Base-by-base conservation (phyloP, 1,139 yeast species). In the Candida frijolesensis region DNA sequence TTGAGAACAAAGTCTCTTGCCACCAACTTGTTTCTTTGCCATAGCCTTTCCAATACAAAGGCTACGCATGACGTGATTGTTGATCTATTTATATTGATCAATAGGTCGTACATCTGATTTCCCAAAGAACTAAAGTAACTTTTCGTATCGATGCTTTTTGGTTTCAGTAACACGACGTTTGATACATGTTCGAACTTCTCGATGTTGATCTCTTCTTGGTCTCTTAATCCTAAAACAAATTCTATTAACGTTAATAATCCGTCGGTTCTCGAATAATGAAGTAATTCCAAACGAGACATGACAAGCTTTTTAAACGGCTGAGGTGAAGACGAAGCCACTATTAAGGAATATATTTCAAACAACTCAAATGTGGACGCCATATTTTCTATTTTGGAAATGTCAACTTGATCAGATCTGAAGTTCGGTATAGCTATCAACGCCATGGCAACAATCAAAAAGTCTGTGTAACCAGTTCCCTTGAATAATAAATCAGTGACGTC, bases 241-340 rank as follows among this genome's bases (percentile, higher is more conserved):
- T 94, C 98, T 34, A 91, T 76, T 47, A 92, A 67, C 1, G 90
- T 76, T 34, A 80, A 68, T 1, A 92, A 79, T 0, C 97, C 97
- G 60, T 88, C 85, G 0, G 56, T 53, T 14, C 70, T 68, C 1
- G 78, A 70, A 25, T 80, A 65, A 1, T 89, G 88, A 29, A 89
- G 68, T 4, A 66, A 56, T 1, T 86, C 81, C 4, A 92, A 66
- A 48, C 73, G 68, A 0, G 60, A 52, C 56, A 82, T 62, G 1
- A 84, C 74, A 58, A 76, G 74, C 46, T 52, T 62, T 56, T 71
- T 81, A 61, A 68, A 83, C 55, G 55, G 77, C 0, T 61, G 51
- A 0, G 78, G 74, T 0, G 71, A 64, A 0, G 78, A 69, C 1
- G 81, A 68, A 25, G 80, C 70, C 11, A 84, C 54, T 10, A 85